Percentiles rank a stretch among this genome's conserved stretches.
Evolutionary conservation across 495 filamentous ascomycete genomes (phyloP).

Genomic region (Sporormia fimetaria): DNA sequence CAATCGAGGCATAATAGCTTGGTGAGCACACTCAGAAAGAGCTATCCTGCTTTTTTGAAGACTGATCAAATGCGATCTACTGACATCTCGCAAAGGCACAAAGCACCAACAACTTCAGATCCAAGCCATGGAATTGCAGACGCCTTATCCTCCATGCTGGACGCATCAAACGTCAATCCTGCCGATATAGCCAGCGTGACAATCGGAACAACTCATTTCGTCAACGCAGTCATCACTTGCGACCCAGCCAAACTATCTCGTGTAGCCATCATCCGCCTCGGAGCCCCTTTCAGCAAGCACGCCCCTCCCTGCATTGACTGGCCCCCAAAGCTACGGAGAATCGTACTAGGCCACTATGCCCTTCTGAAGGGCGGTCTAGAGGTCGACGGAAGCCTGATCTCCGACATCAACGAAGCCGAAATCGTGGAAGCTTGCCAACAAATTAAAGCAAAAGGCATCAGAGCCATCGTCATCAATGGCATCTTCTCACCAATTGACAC

Average conservation of each 20-base stretch:
- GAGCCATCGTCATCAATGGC: slow-evolving; percentile 44
- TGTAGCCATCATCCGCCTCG: slow-evolving; percentile 47
- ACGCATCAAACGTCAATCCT: slow-evolving; percentile 5
- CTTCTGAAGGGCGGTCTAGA: slow-evolving; percentile 40
- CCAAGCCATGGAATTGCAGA: slow-evolving; percentile 41
- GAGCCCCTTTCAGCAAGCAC: slow-evolving; percentile 43
- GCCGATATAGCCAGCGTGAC: slow-evolving; percentile 43
- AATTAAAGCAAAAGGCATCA: slow-evolving; percentile 38
- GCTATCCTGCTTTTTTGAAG: no score
- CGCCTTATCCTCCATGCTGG: slow-evolving; percentile 19
- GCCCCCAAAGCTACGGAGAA: slow-evolving; percentile 21
- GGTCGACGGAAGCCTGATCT: slow-evolving; percentile 41
- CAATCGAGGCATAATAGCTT: no score
- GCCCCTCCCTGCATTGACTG: slow-evolving; percentile 45
- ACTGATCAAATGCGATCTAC: no score
- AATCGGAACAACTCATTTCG: slow-evolving; percentile 53
- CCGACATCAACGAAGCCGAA: slow-evolving; percentile 38
- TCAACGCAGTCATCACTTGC: slow-evolving; percentile 44
- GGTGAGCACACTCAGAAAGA: no score
- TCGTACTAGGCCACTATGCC: slow-evolving; percentile 39
- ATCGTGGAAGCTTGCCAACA: slow-evolving; percentile 34
- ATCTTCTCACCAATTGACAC: slow-evolving; percentile 49
- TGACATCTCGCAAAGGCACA: slow-evolving; percentile 22
- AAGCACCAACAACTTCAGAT: slow-evolving; percentile 43
- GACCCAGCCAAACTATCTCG: slow-evolving; percentile 41